These are phyloP conservation scores for Salix udensis DNA, from an alignment of 345 rosid genomes.

Conservation along the genomic window DNA sequence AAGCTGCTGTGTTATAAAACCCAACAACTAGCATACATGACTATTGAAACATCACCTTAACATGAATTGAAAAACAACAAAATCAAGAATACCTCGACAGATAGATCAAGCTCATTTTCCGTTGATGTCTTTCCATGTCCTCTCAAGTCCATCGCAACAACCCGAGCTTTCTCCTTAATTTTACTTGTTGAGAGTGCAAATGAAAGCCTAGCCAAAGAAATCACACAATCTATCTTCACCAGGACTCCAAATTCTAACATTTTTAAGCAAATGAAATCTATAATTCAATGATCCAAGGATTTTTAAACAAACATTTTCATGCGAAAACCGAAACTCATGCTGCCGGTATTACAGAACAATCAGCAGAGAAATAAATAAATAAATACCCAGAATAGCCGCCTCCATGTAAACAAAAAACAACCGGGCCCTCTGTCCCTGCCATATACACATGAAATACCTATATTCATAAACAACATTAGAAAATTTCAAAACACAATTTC, in stretches of 20 bases:
- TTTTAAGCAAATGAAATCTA: background rate
- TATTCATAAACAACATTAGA: conserved; percentile 20
- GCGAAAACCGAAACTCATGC: background rate
- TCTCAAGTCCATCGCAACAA: conserved; percentile 90
- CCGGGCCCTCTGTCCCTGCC: conserved; percentile 90
- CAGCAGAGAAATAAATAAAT: too few relatives aligned
- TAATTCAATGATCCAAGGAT: background rate
- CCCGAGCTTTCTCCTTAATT: conserved; percentile 84
- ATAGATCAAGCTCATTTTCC: conserved; percentile 76
- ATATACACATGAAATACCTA: conserved; percentile 89
- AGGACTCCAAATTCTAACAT: background rate
- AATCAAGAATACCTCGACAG: conserved; percentile 60
- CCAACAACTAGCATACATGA: background rate
- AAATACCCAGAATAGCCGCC: conserved; percentile 89
- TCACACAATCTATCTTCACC: background rate
- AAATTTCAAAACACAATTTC: conserved; percentile 5
- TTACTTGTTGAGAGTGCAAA: conserved; percentile 67
- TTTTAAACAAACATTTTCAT: background rate
- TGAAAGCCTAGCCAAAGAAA: conserved; percentile 59
- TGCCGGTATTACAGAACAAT: background rate
- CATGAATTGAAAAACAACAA: background rate
- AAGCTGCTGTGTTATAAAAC: background rate
- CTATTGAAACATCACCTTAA: background rate
- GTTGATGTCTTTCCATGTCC: conserved; percentile 87
- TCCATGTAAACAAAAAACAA: conserved; percentile 87